Evolutionary conservation across 108 stramenopile species (phyloP).

Genomic region (Conticribra weissflogii): DNA sequence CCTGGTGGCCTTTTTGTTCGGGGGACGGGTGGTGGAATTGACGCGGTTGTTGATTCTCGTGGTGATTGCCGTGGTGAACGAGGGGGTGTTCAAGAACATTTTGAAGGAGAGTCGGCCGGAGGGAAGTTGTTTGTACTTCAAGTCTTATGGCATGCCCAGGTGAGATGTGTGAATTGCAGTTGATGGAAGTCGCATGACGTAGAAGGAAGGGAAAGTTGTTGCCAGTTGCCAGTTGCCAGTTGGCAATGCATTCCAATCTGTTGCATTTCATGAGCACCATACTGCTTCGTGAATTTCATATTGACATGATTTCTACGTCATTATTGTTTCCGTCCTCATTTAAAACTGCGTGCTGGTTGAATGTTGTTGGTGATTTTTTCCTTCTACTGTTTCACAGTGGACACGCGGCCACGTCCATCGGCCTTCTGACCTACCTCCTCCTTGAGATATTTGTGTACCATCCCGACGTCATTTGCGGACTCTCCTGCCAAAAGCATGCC

Average conservation of each 20-base stretch:
- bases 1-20: conserved; percentile 6
- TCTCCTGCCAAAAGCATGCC: conserved; percentile 19
- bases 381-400: conserved; percentile 7
- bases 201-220: too few species aligned
- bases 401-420: conserved; percentile 45
- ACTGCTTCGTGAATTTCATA: too few species aligned
- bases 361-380: too few species aligned
- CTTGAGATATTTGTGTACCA: conserved; percentile 41
- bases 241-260: too few species aligned
- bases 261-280: too few species aligned
- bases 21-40: conserved; percentile 23
- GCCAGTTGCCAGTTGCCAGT: too few species aligned
- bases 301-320: too few species aligned
- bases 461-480: conserved; percentile 38
- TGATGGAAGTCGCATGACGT: too few species aligned
- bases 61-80: conserved; percentile 28
- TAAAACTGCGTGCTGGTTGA: too few species aligned
- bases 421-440: conserved; percentile 37
- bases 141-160: conserved; percentile 47
- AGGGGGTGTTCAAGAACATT: conserved; percentile 27
- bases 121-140: conserved; percentile 44
- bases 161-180: conserved; percentile 3
- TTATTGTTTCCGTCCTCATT: too few species aligned
- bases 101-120: conserved; percentile 26
- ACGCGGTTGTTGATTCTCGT: conserved; percentile 30